Evolutionary conservation across 805 yeast species (phyloP), one percentile per base, ranked within the genome.

Genomic region (Sugiyamaella chiloensis): DNA sequence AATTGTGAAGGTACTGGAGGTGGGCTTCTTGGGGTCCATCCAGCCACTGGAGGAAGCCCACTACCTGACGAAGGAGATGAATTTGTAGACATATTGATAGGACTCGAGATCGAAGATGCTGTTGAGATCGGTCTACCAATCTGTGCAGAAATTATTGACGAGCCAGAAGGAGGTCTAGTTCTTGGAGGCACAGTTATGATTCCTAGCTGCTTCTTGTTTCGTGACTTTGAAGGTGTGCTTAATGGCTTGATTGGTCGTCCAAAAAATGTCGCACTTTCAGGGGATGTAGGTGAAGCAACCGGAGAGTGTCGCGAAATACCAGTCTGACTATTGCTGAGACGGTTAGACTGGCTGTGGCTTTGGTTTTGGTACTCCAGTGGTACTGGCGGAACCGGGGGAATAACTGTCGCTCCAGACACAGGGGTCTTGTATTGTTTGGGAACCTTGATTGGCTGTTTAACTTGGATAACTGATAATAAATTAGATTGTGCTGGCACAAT

Each of bases 171-270:
- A 9, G 45, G 26, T 12, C 36, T 31, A n/a, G 8, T 17, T 9
- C 19, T 29, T 24, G 35, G 30, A 7, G 39, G 44, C 17, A 39
- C 24, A 23, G 52, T 43, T 21, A 44, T 50, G 37, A 53, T 52
- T 11, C 55, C 55, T 32, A 53, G 50, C 44, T 53, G 50, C 46
- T 53, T 53, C 41, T 48, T 53, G 52, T 52, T 53, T 17, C 53
- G 40, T 8, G 31, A 30, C 29, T 40, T 40, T 14, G 30, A 8
- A 12, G 29, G 27, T 4, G 42, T n/a, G n/a, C 20, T 40, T 24
- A 40, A 32, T 27, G 42, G 42, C 7, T 7, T 26, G 37, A 12
- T 19, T 12, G 7, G 40, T 20, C 9, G 9, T 21, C 17, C 23
- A 12, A 17, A 27, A 39, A 12, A 17, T 14, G 45, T n/a, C 16